Percentiles rank a stretch among this genome's conserved stretches.
phyloP scores from a whole-genome alignment of 768 basidiomycete species.

The Pisolithus tinctorius region DNA sequence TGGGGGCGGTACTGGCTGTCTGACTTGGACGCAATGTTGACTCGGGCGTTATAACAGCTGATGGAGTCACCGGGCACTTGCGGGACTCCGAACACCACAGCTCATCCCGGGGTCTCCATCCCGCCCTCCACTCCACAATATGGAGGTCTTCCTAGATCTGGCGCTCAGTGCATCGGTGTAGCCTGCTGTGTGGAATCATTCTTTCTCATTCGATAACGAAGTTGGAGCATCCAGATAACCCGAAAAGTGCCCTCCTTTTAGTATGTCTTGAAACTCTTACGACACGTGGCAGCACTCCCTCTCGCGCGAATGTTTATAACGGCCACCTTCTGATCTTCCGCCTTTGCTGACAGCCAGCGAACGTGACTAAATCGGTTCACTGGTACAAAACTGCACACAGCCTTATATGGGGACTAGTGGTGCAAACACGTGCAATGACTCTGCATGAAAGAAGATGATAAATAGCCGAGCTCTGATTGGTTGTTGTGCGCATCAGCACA shows the following conservation, averaged over 20 bases:
- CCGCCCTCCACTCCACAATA: not conserved
- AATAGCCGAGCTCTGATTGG: too few species aligned
- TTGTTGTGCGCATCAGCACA: too few species aligned
- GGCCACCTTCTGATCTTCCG: not conserved
- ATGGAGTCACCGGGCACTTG: slow-evolving; percentile 25
- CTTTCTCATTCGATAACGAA: too few species aligned
- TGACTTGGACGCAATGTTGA: slow-evolving; percentile 15
- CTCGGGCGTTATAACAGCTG: slow-evolving; percentile 25
- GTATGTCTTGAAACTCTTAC: not conserved
- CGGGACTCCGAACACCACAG: slow-evolving; percentile 18
- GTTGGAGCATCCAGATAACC: too few species aligned
- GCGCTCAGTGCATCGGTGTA: too few species aligned
- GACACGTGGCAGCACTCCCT: not conserved
- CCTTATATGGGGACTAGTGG: too few species aligned
- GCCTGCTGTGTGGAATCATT: not conserved
- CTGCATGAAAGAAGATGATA: too few species aligned
- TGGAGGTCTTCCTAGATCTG: too few species aligned
- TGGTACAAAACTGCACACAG: too few species aligned
- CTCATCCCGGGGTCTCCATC: slow-evolving; percentile 16
- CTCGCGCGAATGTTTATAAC: not conserved
- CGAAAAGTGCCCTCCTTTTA: not conserved
- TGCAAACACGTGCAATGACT: too few species aligned
- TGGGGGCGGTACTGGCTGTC: slow-evolving; percentile 16
- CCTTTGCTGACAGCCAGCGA: too few species aligned
- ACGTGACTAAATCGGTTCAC: too few species aligned